Conservation (phyloP, 306 rosid genomes). For the Purshia tridentata region DNA sequence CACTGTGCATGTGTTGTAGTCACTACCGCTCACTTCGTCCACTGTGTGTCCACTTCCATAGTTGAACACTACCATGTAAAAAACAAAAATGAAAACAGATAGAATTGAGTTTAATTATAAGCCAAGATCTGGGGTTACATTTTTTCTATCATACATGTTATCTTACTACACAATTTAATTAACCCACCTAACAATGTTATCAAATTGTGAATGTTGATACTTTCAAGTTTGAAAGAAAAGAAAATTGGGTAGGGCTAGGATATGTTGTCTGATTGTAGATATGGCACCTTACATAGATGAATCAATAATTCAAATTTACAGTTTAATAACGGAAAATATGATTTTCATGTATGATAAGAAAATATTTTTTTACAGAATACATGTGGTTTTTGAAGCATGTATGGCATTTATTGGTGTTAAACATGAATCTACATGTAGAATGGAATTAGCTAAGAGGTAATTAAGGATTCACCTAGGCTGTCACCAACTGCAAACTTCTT, state of each 20-base stretch:
- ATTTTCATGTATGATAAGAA: too few relatives aligned
- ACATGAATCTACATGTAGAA: too few relatives aligned
- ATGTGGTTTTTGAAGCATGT: neutral
- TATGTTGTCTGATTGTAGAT: too few relatives aligned
- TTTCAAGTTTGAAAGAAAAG: too few relatives aligned
- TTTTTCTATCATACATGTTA: too few relatives aligned
- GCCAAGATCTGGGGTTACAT: too few relatives aligned
- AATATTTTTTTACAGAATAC: too few relatives aligned
- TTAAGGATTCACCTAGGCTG: slow-evolving; percentile 49
- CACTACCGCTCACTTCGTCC: slow-evolving; percentile 72
- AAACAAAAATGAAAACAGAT: neutral
- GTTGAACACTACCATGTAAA: slow-evolving; percentile 54
- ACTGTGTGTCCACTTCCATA: slow-evolving; percentile 80
- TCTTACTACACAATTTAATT: too few relatives aligned
- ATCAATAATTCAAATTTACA: neutral
- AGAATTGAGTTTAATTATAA: neutral
- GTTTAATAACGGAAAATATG: neutral
- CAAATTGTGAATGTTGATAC: too few relatives aligned
- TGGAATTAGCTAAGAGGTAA: neutral
- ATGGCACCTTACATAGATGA: neutral
- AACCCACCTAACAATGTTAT: too few relatives aligned
- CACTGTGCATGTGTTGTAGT: slow-evolving; percentile 60
- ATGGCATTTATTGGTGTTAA: too few relatives aligned
- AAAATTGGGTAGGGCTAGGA: too few relatives aligned
- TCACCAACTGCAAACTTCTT: slow-evolving; percentile 73